phyloP scores from a whole-genome alignment of 768 basidiomycete species.

The Leccinum variicolor region DNA sequence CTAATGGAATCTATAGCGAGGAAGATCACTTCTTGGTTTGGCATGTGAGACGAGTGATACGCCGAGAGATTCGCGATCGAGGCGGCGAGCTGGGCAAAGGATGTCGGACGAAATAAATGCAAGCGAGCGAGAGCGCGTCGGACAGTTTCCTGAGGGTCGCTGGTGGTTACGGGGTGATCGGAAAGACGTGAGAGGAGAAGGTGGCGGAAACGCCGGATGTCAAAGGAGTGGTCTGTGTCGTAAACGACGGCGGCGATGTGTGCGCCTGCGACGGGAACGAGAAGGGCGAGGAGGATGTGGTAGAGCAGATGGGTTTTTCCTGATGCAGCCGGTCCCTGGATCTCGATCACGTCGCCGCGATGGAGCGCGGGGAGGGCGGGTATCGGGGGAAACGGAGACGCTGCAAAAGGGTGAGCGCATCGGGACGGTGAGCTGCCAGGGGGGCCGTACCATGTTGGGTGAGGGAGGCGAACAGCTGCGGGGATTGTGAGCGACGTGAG shows the following conservation, averaged over 20 bases:
- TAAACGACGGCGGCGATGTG: slow-evolving; percentile 62
- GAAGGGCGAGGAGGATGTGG: slow-evolving; percentile 54
- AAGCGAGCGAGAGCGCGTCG: slow-evolving; percentile 47
- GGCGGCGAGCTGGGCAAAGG: slow-evolving; percentile 65
- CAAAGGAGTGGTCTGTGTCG: slow-evolving; percentile 70
- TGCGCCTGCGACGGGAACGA: slow-evolving; percentile 46
- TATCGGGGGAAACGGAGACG: slow-evolving; percentile 19
- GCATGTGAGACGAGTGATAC: slow-evolving; percentile 48
- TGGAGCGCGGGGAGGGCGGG: slow-evolving; percentile 30
- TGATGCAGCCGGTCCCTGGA: slow-evolving; percentile 70
- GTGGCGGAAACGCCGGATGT: slow-evolving; percentile 48
- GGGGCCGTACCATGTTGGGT: slow-evolving; percentile 35
- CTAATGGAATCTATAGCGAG: slow-evolving; percentile 75
- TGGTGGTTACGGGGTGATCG: slow-evolving; percentile 16
- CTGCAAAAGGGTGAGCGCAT: slow-evolving; percentile 33
- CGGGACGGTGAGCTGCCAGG: neutral
- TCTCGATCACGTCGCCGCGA: slow-evolving; percentile 66
- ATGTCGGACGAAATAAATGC: slow-evolving; percentile 67
- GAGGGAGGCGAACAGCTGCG: slow-evolving; percentile 43
- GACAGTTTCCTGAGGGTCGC: slow-evolving; percentile 29
- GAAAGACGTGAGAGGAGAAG: slow-evolving; percentile 50
- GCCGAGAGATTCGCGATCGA: slow-evolving; percentile 57
- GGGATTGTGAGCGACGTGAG: slow-evolving; percentile 6
- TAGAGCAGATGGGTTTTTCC: slow-evolving; percentile 82
- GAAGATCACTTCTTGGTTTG: slow-evolving; percentile 56